phyloP scores from a whole-genome alignment of 257 asterid genomes.

The Ilex asprella region DNA sequence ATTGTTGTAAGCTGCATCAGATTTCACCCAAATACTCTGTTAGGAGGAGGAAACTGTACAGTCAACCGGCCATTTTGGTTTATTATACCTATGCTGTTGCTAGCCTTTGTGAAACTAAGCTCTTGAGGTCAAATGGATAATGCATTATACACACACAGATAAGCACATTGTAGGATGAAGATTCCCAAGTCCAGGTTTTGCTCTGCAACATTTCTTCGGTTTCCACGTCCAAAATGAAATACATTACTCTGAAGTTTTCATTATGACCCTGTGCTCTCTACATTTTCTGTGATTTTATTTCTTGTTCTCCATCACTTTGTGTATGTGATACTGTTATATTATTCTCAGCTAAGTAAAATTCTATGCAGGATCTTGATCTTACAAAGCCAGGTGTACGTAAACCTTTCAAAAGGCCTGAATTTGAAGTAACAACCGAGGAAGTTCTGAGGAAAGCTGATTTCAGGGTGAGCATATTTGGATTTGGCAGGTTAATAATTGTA shows the following conservation, averaged over 20 bases:
- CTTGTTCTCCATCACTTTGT: constrained; percentile 2
- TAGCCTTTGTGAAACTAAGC: no score
- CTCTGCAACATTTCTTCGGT: background rate
- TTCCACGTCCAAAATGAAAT: background rate
- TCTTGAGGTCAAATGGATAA: no score
- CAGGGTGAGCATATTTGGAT: constrained; percentile 53
- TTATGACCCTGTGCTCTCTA: background rate
- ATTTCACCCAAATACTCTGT: no score
- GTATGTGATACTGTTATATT: constrained; percentile 12
- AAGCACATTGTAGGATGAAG: no score
- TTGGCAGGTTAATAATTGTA: background rate
- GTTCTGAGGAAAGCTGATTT: constrained; percentile 83
- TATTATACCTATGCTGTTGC: no score
- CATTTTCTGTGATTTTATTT: background rate
- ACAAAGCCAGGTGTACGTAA: constrained; percentile 58
- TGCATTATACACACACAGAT: no score
- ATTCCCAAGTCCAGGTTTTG: no score
- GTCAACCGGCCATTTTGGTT: no score
- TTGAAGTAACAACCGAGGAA: constrained; percentile 78
- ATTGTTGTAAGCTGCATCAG: no score
- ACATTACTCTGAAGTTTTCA: no score
- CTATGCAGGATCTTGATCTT: constrained; percentile 77
- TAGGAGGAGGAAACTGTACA: no score
- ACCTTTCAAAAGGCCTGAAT: constrained; percentile 46
- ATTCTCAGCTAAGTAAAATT: constrained; percentile 12